Conservation (phyloP, 257 asterid genomes). For the Ajuga chamaepitys region DNA sequence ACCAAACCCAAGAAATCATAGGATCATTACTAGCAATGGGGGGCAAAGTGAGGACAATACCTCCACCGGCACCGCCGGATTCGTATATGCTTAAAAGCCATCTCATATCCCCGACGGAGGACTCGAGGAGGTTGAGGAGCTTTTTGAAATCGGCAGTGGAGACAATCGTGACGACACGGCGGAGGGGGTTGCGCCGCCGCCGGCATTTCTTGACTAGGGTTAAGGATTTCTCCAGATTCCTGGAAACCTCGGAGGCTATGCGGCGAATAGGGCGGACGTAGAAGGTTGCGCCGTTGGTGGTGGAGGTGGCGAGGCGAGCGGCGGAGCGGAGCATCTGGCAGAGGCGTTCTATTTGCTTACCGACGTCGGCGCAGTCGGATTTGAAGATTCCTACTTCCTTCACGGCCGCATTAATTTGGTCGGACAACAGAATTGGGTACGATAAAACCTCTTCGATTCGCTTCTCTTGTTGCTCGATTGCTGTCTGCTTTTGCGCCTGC, state of each 20-base stretch:
- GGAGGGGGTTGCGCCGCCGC: constrained; percentile 48
- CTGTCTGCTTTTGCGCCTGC: constrained; percentile 26
- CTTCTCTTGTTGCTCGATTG: constrained; percentile 32
- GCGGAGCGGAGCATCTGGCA: constrained; percentile 60
- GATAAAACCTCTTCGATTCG: constrained; percentile 44
- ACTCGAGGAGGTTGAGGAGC: constrained; percentile 43
- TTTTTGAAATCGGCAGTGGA: constrained; percentile 71
- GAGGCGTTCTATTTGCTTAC: constrained; percentile 46
- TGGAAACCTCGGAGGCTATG: constrained; percentile 46
- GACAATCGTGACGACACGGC: constrained; percentile 57
- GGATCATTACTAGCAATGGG: constrained; percentile 89
- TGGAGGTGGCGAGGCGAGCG: constrained; percentile 46
- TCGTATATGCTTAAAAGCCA: constrained; percentile 70
- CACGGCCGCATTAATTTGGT: constrained; percentile 36
- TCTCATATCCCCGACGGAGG: constrained; percentile 66
- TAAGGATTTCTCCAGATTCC: constrained; percentile 48
- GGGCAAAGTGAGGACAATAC: constrained; percentile 59
- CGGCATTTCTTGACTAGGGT: constrained; percentile 63
- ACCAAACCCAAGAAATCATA: constrained; percentile 82
- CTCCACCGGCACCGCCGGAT: constrained; percentile 54
- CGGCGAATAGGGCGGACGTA: constrained; percentile 77
- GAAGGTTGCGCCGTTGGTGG: constrained; percentile 37
- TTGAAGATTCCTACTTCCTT: constrained; percentile 50
- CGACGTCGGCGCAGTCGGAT: constrained; percentile 51
- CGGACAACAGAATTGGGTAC: constrained; percentile 41